These are phyloP conservation scores for Triangularia verruculosa DNA, from an alignment of 2,329 filamentous ascomycete species.

Conservation along the genomic window DNA sequence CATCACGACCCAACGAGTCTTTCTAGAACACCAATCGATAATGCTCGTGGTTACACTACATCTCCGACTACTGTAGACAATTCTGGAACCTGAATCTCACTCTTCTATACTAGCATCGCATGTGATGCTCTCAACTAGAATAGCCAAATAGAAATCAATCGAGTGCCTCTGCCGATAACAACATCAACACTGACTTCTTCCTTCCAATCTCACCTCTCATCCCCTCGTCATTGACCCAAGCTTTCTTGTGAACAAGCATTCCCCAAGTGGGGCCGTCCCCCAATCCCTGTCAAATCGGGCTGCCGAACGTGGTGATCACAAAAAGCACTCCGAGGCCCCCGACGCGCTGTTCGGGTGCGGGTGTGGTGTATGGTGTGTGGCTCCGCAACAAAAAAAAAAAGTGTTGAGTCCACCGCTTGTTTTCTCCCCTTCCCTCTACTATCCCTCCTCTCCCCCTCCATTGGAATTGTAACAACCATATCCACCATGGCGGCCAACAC, in stretches of 20 bases:
- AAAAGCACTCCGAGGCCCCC: slow-evolving; percentile 5
- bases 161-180: not conserved
- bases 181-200: not conserved
- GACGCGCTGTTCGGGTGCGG: too few species aligned
- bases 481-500: slow-evolving; percentile 23
- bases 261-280: not conserved
- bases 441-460: not conserved
- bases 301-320: slow-evolving; percentile 2
- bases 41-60: too few species aligned
- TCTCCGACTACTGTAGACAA: not conserved
- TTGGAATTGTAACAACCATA: not conserved
- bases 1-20: too few species aligned
- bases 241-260: slow-evolving; percentile 4
- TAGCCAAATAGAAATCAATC: too few species aligned
- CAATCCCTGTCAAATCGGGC: slow-evolving; percentile 2
- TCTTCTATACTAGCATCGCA: not conserved
- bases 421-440: not conserved
- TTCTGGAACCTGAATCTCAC: not conserved
- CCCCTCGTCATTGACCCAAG: not conserved
- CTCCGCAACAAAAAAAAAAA: slow-evolving; percentile 7
- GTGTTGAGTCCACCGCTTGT: not conserved
- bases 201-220: too few species aligned
- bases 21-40: too few species aligned
- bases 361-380: too few species aligned
- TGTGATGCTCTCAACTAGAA: too few species aligned